These are phyloP conservation scores for Penicillium sp. DNA, from an alignment of 2,329 filamentous ascomycete species.

Conservation along the genomic window DNA sequence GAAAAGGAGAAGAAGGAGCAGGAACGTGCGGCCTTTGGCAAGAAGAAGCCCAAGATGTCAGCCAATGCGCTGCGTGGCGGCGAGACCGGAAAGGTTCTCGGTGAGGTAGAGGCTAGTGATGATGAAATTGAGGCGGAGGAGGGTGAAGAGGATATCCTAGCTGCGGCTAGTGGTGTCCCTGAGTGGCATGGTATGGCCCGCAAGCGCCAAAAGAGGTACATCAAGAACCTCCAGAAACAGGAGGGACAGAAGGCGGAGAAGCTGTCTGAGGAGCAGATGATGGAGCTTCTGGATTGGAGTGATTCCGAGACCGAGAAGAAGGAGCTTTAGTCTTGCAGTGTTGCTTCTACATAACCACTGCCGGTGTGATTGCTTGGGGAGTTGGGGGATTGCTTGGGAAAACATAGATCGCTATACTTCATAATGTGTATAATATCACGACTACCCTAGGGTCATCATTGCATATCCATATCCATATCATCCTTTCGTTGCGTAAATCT, in stretches of 20 bases:
- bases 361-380: neutral
- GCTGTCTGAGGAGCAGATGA: slow-evolving; percentile 75
- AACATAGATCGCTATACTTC: neutral
- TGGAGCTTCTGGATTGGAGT: slow-evolving; percentile 68
- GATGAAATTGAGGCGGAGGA: slow-evolving; percentile 51
- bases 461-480: neutral
- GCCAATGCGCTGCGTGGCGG: slow-evolving; percentile 69
- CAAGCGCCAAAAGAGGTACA: slow-evolving; percentile 68
- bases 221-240: slow-evolving; percentile 67
- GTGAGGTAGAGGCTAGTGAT: slow-evolving; percentile 42
- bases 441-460: neutral
- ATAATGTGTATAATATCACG: neutral
- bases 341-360: neutral
- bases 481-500: neutral
- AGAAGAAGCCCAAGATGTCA: slow-evolving; percentile 58
- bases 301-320: slow-evolving; percentile 37
- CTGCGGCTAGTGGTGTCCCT: slow-evolving; percentile 52
- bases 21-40: slow-evolving; percentile 46
- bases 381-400: neutral
- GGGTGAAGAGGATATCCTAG: slow-evolving; percentile 45
- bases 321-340: slow-evolving; percentile 6
- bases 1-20: slow-evolving; percentile 65
- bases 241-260: slow-evolving; percentile 67
- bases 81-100: slow-evolving; percentile 53
- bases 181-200: slow-evolving; percentile 73